These are phyloP conservation scores for Podila epicladia DNA, from an alignment of 192 early-diverging fungal species.

Conservation along the genomic window DNA sequence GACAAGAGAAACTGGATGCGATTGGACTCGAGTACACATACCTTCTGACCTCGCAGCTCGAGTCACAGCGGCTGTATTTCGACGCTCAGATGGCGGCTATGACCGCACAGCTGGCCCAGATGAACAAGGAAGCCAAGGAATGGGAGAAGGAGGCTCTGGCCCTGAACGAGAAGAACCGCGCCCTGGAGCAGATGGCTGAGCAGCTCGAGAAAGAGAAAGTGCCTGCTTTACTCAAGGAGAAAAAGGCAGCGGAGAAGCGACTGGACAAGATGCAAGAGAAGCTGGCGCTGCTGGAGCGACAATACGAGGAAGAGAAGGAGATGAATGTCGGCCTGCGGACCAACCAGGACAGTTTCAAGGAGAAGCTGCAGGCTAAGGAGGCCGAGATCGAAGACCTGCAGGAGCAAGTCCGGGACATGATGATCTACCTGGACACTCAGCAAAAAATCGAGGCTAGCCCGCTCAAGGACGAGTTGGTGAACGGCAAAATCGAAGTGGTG, in stretches of 20 bases:
- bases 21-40: conserved; percentile 85
- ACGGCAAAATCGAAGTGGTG: conserved; percentile 36
- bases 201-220: conserved; percentile 52
- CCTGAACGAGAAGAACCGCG: conserved; percentile 35
- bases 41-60: conserved; percentile 85
- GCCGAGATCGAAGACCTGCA: conserved; percentile 71
- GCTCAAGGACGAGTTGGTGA: conserved; percentile 50
- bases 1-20: conserved; percentile 77
- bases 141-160: conserved; percentile 44
- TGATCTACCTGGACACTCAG: conserved; percentile 86
- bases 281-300: conserved; percentile 60
- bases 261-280: conserved; percentile 68
- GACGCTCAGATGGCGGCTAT: conserved; percentile 72
- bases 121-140: conserved; percentile 48
- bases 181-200: conserved; percentile 24
- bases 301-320: conserved; percentile 77
- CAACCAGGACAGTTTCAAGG: conserved; percentile 73
- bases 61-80: conserved; percentile 88
- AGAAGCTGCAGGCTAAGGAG: conserved; percentile 65
- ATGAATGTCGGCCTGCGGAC: conserved; percentile 60
- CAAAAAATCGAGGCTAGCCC: conserved; percentile 65
- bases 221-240: conserved; percentile 53
- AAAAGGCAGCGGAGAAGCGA: conserved; percentile 63
- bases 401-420: conserved; percentile 92
- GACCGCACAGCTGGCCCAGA: conserved; percentile 62